phyloP scores from a whole-genome alignment of 805 yeast species.

The Wickerhamiella parazyma region DNA sequence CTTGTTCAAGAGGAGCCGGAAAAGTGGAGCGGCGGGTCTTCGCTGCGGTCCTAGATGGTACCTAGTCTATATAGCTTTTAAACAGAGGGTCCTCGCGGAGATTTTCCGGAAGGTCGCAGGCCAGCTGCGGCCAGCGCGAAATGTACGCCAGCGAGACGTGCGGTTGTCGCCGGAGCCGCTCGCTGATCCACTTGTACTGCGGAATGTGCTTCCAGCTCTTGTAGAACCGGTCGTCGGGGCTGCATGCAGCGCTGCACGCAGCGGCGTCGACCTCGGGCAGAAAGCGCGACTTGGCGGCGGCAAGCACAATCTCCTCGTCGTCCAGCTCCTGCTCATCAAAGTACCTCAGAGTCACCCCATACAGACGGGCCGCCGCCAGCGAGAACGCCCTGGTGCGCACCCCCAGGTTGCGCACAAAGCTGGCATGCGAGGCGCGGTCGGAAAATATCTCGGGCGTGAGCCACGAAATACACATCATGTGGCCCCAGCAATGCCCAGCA shows the following conservation, averaged over 20 bases:
- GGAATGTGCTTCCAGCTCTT: background rate
- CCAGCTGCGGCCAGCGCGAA: background rate
- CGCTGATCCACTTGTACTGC: background rate
- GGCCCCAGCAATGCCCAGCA: background rate
- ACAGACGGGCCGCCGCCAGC: background rate
- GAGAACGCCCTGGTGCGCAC: background rate
- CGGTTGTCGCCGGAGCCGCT: background rate
- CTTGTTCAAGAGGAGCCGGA: conserved; percentile 27
- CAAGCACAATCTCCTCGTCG: background rate
- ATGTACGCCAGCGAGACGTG: background rate
- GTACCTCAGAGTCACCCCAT: background rate
- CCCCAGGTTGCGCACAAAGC: background rate
- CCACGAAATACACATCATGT: background rate
- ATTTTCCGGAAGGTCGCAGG: background rate
- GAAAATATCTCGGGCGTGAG: background rate
- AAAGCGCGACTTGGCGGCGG: background rate
- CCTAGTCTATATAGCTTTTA: too few relatives aligned
- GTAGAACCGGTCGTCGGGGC: too few relatives aligned
- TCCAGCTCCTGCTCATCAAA: background rate
- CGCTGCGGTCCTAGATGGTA: background rate
- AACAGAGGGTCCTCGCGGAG: too few relatives aligned
- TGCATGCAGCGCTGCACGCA: too few relatives aligned
- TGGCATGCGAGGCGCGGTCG: background rate
- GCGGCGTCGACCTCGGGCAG: background rate
- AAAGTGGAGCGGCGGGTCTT: conserved; percentile 21